Base-by-base conservation (phyloP, 2,329 filamentous ascomycete species). In the Colletotrichum australisinense region DNA sequence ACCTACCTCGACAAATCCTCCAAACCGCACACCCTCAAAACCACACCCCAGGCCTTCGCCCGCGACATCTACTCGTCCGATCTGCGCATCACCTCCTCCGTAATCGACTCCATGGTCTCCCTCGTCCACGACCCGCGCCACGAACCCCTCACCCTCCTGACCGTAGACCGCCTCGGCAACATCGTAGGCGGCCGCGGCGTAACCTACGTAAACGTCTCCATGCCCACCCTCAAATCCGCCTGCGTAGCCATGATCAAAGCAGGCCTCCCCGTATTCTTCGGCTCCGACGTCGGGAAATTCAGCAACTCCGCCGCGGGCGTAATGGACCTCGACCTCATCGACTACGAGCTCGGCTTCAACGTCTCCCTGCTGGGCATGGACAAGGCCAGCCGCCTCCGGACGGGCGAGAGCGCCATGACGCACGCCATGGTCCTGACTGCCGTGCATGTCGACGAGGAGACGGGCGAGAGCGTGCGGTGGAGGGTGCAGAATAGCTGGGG, bases 351-450 rank as follows among this genome's bases (percentile, higher is more conserved):
- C 1, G 95, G 94, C n/a, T 95, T 97, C 83, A 94, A 95, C 78
- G 88, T 95, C 74, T 88, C 87, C 68, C 86, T 97, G 28, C 87
- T 96, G 9, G 91, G 90, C 22, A 88, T 97, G 89, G 90, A 86
- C 78, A 97, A 97, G 83, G 93, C 93, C 1, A 89, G 94, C 78
- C 86, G 95, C 4, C 84, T 98, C 58, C 86, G 89, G 77, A 92
- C 92, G 0, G 91, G 93, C 12, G 95, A 97, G 83, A 93, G 90
- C 67, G 88, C 90, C 63, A 97, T 98, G 95, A 97, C 95, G 1
- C 95, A 97, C 78, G 95, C 95, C 5, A 97, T 97, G 95, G 94
- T 97, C 0, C 83, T 98, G 74, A 97, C 94, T 2, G 95, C 91
- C 1, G 95, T 97, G 58, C 95, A 98, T 79, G 81, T 97, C 3